These are phyloP conservation scores for Pseudofabraea citricarpa DNA, from an alignment of 2,329 filamentous ascomycete species.

Conservation along the genomic window DNA sequence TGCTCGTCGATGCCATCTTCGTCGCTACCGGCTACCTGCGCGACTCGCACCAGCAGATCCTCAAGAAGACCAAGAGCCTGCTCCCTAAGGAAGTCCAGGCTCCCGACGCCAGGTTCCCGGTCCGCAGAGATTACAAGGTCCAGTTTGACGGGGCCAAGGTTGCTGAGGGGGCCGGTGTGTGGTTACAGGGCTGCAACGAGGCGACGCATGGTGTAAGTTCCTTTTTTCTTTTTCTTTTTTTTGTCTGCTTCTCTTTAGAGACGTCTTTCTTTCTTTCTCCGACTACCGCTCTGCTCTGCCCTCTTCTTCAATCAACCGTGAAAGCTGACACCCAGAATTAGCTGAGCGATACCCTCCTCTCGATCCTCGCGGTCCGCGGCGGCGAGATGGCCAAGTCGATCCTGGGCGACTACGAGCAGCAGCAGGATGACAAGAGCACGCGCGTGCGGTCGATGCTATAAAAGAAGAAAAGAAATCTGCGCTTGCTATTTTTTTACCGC, in stretches of 20 bases:
- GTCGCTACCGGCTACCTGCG: conserved; percentile 82
- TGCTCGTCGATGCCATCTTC: conserved; percentile 71
- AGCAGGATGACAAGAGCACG: too few relatives aligned
- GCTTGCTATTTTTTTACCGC: too few relatives aligned
- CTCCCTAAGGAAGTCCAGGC: conserved; percentile 43
- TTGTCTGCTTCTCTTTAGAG: too few relatives aligned
- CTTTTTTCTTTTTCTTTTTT: neutral
- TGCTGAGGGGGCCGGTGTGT: conserved; percentile 69
- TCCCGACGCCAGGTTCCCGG: conserved; percentile 42
- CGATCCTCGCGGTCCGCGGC: conserved; percentile 67
- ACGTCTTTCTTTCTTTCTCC: too few relatives aligned
- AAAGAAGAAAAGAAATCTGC: too few relatives aligned
- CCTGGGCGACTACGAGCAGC: neutral
- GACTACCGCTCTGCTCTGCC: too few relatives aligned
- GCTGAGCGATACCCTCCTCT: conserved; percentile 75
- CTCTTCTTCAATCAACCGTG: neutral
- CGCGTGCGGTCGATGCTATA: too few relatives aligned
- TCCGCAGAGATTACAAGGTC: conserved; percentile 73
- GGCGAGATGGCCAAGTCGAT: conserved; percentile 73
- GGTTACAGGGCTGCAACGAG: conserved; percentile 90
- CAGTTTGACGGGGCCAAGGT: conserved; percentile 64
- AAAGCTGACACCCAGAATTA: conserved; percentile 22
- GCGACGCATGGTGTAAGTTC: conserved; percentile 77
- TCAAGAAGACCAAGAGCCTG: conserved; percentile 60
- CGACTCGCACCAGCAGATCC: conserved; percentile 70